phyloP scores from a whole-genome alignment of 306 rosid species.

The Castanea crenata region DNA sequence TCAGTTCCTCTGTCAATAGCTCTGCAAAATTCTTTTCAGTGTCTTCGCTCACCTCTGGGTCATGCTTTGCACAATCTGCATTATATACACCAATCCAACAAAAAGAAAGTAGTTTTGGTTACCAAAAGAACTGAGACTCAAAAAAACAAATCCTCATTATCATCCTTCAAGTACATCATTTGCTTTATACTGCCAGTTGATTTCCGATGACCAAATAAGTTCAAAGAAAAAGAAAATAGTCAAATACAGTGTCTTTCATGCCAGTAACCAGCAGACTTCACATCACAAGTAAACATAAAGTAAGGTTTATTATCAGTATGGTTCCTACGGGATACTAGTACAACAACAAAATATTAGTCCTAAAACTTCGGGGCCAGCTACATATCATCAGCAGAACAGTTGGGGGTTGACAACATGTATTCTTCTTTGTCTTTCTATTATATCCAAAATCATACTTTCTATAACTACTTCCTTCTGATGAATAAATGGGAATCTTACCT shows the following conservation, averaged over 20 bases:
- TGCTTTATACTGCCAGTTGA: not conserved
- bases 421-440: no score
- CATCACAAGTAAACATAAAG: not conserved
- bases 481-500: no score
- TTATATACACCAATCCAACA: conserved; percentile 11
- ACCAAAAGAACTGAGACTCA: conserved; percentile 4
- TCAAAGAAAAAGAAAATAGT: not conserved
- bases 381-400: no score
- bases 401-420: no score
- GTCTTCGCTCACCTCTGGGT: conserved; percentile 82
- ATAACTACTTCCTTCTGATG: no score
- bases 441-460: no score
- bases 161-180: not conserved
- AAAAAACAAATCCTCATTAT: not conserved
- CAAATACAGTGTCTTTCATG: not conserved
- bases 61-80: conserved; percentile 92
- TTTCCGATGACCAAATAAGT: not conserved
- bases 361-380: no score
- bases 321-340: not conserved
- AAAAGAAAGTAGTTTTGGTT: conserved; percentile 6
- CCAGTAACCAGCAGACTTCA: not conserved
- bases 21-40: conserved; percentile 86
- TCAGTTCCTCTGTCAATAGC: conserved; percentile 84
- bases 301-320: not conserved
- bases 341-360: no score